Conservation (phyloP, 108 stramenopile genomes). For the Nitzschia putrida region DNA sequence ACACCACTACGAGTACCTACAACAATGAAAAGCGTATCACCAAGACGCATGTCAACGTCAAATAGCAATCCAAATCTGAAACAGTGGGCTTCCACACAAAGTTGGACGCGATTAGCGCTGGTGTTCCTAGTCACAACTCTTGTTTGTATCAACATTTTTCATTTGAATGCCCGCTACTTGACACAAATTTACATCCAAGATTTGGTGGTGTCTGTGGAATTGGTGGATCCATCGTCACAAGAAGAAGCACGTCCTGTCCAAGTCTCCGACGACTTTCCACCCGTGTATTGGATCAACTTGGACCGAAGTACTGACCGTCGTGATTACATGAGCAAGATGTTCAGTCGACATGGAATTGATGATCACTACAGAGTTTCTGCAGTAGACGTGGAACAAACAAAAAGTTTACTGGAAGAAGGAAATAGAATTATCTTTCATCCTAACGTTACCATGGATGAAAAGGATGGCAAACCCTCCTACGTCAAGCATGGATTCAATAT, state of each 20-base stretch:
- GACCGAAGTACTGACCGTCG: conserved; percentile 4
- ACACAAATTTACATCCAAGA: conserved; percentile 7
- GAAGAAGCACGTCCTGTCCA: not conserved
- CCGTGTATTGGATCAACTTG: conserved; percentile 17
- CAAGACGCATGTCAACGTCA: too few species aligned
- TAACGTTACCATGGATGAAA: not conserved
- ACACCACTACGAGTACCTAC: too few species aligned
- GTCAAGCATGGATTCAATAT: conserved; percentile 7
- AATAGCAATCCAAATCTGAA: too few species aligned
- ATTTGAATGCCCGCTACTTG: not conserved
- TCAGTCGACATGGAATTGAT: not conserved
- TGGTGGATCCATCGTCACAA: not conserved
- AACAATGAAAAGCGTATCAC: too few species aligned
- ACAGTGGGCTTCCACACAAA: too few species aligned
- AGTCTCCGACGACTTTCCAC: not conserved
- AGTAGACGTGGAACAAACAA: conserved; percentile 2
- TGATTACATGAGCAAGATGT: not conserved
- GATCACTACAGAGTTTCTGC: not conserved
- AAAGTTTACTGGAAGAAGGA: not conserved
- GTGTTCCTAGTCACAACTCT: not conserved
- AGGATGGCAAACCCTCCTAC: conserved; percentile 5
- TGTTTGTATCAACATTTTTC: not conserved
- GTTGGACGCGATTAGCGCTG: too few species aligned
- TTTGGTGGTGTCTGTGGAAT: not conserved
- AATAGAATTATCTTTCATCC: not conserved